Evolutionary conservation across 2,329 filamentous ascomycete species (phyloP).

Genomic region (Neonectria coccinea): DNA sequence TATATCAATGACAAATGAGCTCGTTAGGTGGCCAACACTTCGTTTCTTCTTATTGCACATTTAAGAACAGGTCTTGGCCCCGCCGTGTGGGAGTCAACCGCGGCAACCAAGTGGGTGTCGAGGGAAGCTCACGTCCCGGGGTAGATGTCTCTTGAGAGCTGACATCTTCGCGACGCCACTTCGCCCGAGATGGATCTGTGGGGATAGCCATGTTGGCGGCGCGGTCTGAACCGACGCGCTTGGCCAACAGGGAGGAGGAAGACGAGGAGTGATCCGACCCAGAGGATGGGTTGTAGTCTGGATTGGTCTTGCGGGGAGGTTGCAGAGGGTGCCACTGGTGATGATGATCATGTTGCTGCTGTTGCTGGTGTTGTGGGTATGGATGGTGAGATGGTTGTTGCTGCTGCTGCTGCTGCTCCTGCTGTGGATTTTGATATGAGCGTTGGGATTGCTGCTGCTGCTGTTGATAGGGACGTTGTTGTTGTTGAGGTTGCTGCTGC

Average conservation of each 20-base stretch:
- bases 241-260: slow-evolving; percentile 62
- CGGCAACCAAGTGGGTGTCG: slow-evolving; percentile 58
- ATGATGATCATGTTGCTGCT: slow-evolving; percentile 21
- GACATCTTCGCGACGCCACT: slow-evolving; percentile 34
- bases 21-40: neutral
- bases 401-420: slow-evolving; percentile 34
- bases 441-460: slow-evolving; percentile 30
- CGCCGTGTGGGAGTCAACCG: slow-evolving; percentile 74
- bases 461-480: neutral
- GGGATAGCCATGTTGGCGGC: slow-evolving; percentile 60
- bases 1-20: slow-evolving; percentile 21
- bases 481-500: slow-evolving; percentile 18
- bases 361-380: slow-evolving; percentile 33
- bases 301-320: slow-evolving; percentile 21
- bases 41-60: slow-evolving; percentile 57
- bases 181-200: slow-evolving; percentile 27
- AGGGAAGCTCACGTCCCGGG: slow-evolving; percentile 25
- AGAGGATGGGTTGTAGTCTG: slow-evolving; percentile 21
- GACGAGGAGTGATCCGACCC: slow-evolving; percentile 44
- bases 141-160: slow-evolving; percentile 3
- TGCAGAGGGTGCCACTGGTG: slow-evolving; percentile 25
- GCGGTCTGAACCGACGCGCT: slow-evolving; percentile 62
- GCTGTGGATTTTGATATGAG: slow-evolving; percentile 33
- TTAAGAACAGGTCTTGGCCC: slow-evolving; percentile 73
- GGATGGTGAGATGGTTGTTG: slow-evolving; percentile 34